These are phyloP conservation scores for Fusarium decemcellulare DNA, from an alignment of 2,329 filamentous ascomycete genomes.

Conservation along the genomic window DNA sequence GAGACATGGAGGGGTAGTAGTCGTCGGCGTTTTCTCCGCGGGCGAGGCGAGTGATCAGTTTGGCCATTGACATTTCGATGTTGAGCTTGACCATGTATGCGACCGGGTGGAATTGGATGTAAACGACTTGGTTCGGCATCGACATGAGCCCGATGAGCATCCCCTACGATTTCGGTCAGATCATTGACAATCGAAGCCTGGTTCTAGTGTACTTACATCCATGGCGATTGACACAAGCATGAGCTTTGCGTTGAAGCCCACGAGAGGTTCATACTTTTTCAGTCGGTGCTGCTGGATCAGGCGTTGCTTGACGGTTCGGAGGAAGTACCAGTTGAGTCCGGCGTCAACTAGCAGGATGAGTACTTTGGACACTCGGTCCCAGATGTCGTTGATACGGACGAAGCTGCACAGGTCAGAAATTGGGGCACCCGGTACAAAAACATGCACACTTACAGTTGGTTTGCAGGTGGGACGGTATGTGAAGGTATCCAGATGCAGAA, in stretches of 20 bases:
- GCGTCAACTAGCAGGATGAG: conserved; percentile 66
- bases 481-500: conserved; percentile 69
- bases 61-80: conserved; percentile 68
- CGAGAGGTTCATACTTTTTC: conserved; percentile 64
- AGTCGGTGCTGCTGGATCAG: conserved; percentile 63
- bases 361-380: conserved; percentile 67
- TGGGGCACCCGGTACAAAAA: too few species aligned
- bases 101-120: conserved; percentile 66
- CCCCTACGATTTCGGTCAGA: conserved; percentile 6
- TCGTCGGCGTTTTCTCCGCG: conserved; percentile 34
- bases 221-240: conserved; percentile 64
- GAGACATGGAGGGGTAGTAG: conserved; percentile 37
- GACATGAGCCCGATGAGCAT: conserved; percentile 54
- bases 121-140: conserved; percentile 51
- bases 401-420: conserved; percentile 35
- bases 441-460: conserved; percentile 47
- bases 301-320: conserved; percentile 60
- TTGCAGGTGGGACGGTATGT: conserved; percentile 56
- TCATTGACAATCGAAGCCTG: too few species aligned
- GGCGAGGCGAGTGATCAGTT: conserved; percentile 61
- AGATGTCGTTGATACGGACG: conserved; percentile 62
- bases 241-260: conserved; percentile 64
- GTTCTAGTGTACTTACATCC: conserved; percentile 54
- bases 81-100: conserved; percentile 68
- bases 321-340: conserved; percentile 67